Evolutionary conservation across 148 eudicot species (phyloP), one percentile per base, ranked within the genome.

Genomic region (Cornus kousa): DNA sequence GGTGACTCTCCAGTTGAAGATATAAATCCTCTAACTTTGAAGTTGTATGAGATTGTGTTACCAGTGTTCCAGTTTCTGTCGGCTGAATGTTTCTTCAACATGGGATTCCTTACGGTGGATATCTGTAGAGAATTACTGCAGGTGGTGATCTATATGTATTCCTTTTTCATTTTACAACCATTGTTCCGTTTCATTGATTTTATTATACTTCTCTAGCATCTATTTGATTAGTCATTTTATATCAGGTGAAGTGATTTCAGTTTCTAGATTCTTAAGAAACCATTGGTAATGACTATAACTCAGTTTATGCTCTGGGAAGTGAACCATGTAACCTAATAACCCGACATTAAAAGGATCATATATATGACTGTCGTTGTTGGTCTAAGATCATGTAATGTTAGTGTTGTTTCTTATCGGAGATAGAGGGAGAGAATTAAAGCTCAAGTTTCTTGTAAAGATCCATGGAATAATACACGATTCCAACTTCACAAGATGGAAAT

Each of bases 61-160:
- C 92, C 98, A 50, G 92, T 96, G 65, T 87, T 93, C 82, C 90
- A 88, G 80, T 92, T 88, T 74, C 86, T 96, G 73, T 92, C 89
- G 67, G 82, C 91, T 16, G 82, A 83, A 78, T 87, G 87, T 78
- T 96, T 96, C 79, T 93, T 96, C 84, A 73, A 74, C 73, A 80
- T 72, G 70, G 91, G 90, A 22, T 96, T 88, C 82, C 91, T 92
- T 84, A 89, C 92, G 20, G 70, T 86, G 73, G 94, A 93, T 79
- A 75, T 84, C 68, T 93, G 99, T 84, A 83, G 70, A 80, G 99
- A 93, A 79, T 76, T 96, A 79, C 82, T 96, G 73, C 97, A 96
- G 99, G 99, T 96, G 79, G 59, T 86, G 48, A 39, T 75, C 46
- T 80, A 35, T 53, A 13, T 23, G 14, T 75, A 53, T 31, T 11